These are phyloP conservation scores for Geotrichum cucujoidarum DNA, from an alignment of 1,139 yeast species.

Conservation along the genomic window DNA sequence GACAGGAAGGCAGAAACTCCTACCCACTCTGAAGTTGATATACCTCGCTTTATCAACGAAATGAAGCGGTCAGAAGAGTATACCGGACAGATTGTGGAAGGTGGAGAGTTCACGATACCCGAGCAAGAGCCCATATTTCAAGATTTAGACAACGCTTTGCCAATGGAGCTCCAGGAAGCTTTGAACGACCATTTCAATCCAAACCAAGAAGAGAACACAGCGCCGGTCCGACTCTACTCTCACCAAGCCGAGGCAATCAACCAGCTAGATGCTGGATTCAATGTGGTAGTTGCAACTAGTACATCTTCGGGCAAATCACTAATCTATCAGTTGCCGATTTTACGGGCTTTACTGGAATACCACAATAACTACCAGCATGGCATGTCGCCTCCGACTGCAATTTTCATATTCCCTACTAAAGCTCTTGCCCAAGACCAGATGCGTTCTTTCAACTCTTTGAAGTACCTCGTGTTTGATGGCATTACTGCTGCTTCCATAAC, in stretches of 20 bases:
- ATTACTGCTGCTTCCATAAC: conserved; percentile 34
- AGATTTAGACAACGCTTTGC: conserved; percentile 39
- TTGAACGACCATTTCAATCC: conserved; percentile 44
- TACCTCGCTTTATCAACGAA: conserved; percentile 45
- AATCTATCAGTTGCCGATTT: conserved; percentile 82
- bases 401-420: conserved; percentile 91
- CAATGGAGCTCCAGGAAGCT: conserved; percentile 47
- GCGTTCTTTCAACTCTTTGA: conserved; percentile 62
- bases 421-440: conserved; percentile 97
- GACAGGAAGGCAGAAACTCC: conserved; percentile 4
- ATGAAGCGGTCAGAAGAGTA: conserved; percentile 43
- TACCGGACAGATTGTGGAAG: conserved; percentile 54
- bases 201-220: conserved; percentile 26
- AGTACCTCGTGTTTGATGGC: conserved; percentile 33
- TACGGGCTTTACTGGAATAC: conserved; percentile 43
- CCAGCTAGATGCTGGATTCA: conserved; percentile 47
- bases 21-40: conserved; percentile 31
- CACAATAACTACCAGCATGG: neutral
- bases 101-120: conserved; percentile 42
- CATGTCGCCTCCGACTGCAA: conserved; percentile 61
- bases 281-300: conserved; percentile 84
- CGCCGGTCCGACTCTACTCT: conserved; percentile 48
- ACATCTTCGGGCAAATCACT: conserved; percentile 95
- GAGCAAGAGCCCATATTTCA: conserved; percentile 46
- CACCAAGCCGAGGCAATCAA: conserved; percentile 81